Conservation (phyloP, 805 yeast species). For the Hagleromyces aurorensis region DNA sequence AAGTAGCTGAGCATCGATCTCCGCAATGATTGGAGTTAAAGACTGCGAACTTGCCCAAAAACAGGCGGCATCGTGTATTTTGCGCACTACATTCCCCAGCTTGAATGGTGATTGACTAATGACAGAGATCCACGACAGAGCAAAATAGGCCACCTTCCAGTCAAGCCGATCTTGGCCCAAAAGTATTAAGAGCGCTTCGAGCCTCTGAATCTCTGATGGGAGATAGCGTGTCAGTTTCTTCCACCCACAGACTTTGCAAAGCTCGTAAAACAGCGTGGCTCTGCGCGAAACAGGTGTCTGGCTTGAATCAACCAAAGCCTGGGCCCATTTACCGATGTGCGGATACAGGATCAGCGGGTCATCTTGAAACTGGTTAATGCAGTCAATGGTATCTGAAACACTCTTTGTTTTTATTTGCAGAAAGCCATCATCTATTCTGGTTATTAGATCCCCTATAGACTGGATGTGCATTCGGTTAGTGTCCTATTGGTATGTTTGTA, state of each 20-base stretch:
- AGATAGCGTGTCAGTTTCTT: constrained; percentile 54
- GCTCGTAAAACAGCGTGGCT: constrained; percentile 52
- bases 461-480: too few relatives aligned
- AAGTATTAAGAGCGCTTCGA: constrained; percentile 33
- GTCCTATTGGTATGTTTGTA: too few relatives aligned
- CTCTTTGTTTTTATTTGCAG: too few relatives aligned
- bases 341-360: too few relatives aligned
- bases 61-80: constrained; percentile 32
- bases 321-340: too few relatives aligned
- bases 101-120: constrained; percentile 70
- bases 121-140: constrained; percentile 66
- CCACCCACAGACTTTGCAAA: constrained; percentile 59
- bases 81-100: constrained; percentile 31
- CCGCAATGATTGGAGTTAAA: constrained; percentile 25
- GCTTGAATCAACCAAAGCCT: too few relatives aligned
- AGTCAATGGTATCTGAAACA: too few relatives aligned
- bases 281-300: too few relatives aligned
- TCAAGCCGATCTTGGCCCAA: constrained; percentile 14
- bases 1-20: constrained; percentile 27
- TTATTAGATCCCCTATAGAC: too few relatives aligned
- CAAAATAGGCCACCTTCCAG: constrained; percentile 44
- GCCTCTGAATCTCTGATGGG: constrained; percentile 47
- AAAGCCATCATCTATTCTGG: too few relatives aligned
- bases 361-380: too few relatives aligned
- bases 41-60: constrained; percentile 40